Evolutionary conservation across 2,329 filamentous ascomycete species (phyloP), one percentile per base, ranked within the genome.

Genomic region (Emmonsia crescens): DNA sequence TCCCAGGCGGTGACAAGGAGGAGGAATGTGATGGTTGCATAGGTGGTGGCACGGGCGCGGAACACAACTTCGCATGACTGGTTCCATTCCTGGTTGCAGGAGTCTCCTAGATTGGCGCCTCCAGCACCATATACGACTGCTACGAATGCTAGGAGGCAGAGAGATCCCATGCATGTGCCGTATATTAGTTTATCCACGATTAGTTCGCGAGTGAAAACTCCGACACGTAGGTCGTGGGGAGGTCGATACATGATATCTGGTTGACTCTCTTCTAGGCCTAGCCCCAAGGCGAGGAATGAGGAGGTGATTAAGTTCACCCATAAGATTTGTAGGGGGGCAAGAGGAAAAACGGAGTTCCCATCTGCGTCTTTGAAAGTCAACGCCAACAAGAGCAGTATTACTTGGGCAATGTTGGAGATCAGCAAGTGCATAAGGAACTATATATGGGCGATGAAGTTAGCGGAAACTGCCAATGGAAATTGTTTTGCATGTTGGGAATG

Each of bases 221-320:
- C 74, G 19, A 75, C 65, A 31, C 71, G 74, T 6, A 74, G 66
- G 57, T 87, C 80, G 63, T 93, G 89, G 0, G 91, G 91, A 9
- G 89, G 88, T 61, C 90, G 88, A 63, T 81, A 80, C 84, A 96
- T 91, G 62, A 95, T 85, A 68, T 92, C 88, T 2, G 83, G 80
- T 0, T 87, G 84, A 0, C 89, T 89, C 58, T 82, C 79, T 73
- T 96, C 91, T 55, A 91, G 85, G 9, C 91, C 90, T 0, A 96
- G 84, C 27, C 91, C 91, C 73, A 96, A 90, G 56, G 91, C 91
- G 0, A 91, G 89, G 74, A 94, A 87, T 27, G 87, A 89, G 29
- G 89, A 93, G 0, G 91, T 96, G 55, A 94, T 83, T 83, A 96
- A 89, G 74, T 95, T 96, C 71, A 95, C 89, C 91, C 90, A 96